A percentile compares a stretch with the other conserved stretches of the same genome.
phyloP scores from a whole-genome alignment of 1,284 basidiomycete species.

The Lentinus polychrous region DNA sequence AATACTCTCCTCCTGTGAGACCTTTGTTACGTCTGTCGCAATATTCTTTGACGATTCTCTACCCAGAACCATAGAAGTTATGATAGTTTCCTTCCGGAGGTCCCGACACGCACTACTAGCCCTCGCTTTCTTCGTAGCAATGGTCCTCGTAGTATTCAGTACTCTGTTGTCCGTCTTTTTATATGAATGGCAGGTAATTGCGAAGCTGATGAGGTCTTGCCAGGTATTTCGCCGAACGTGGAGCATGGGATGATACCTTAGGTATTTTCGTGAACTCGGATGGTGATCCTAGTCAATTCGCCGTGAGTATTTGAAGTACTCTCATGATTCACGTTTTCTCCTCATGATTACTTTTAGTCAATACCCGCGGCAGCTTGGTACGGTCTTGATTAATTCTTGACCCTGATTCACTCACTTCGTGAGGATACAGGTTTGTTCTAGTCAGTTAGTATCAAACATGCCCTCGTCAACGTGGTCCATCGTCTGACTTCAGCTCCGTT shows the following conservation, averaged over 20 bases:
- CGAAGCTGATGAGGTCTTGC: not conserved
- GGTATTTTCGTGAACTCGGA: conserved; percentile 79
- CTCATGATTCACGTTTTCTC: not conserved
- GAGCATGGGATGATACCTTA: conserved; percentile 76
- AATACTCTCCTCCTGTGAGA: conserved; percentile 73
- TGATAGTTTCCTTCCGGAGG: conserved; percentile 82
- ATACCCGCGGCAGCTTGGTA: conserved; percentile 77
- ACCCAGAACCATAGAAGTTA: conserved; percentile 81
- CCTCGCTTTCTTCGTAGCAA: conserved; percentile 82
- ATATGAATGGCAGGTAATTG: not conserved
- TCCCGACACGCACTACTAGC: conserved; percentile 84
- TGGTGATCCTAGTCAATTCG: conserved; percentile 73
- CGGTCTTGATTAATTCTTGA: conserved; percentile 12
- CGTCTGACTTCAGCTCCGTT: not conserved
- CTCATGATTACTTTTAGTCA: conserved; percentile 36
- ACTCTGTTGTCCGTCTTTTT: conserved; percentile 59
- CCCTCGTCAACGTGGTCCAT: not conserved
- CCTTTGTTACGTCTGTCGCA: not conserved
- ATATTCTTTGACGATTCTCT: conserved; percentile 4
- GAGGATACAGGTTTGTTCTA: conserved; percentile 40
- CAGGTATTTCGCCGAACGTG: conserved; percentile 84
- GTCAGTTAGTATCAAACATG: conserved; percentile 41
- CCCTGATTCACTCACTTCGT: not conserved
- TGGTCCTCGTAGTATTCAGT: conserved; percentile 81
- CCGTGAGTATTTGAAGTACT: conserved; percentile 32